Conservation (phyloP, 495 filamentous ascomycete genomes). For the Aspergillus sclerotiicarbonarius region DNA sequence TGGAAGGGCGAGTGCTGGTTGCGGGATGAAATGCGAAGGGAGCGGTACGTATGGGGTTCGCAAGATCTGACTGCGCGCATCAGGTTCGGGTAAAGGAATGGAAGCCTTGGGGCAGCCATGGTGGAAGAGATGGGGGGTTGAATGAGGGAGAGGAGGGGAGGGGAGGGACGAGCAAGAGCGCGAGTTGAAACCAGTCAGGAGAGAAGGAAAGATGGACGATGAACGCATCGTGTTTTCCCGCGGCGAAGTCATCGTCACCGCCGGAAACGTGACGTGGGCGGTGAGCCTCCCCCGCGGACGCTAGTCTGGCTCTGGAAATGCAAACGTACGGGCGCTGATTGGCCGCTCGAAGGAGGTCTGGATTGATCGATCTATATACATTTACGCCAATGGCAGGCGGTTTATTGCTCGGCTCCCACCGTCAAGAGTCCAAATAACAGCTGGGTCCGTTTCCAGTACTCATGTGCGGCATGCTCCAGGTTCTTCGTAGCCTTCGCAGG, state of each 20-base stretch:
- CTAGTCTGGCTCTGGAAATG: constrained; percentile 3
- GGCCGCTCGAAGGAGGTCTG: background rate
- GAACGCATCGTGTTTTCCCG: constrained; percentile 28
- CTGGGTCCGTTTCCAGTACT: constrained; percentile 79
- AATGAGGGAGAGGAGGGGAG: constrained; percentile 13
- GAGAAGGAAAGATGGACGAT: background rate
- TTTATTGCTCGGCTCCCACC: constrained; percentile 8
- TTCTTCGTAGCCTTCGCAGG: constrained; percentile 43
- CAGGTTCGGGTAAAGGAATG: constrained; percentile 73
- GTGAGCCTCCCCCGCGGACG: constrained; percentile 36
- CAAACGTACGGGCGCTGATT: background rate
- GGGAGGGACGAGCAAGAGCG: constrained; percentile 6
- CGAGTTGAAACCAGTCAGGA: background rate
- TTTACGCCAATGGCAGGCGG: background rate
- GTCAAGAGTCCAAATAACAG: constrained; percentile 66
- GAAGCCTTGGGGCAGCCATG: constrained; percentile 68
- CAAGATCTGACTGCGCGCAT: constrained; percentile 46
- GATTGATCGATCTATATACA: constrained; percentile 12
- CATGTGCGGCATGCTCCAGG: constrained; percentile 56
- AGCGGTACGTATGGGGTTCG: constrained; percentile 32
- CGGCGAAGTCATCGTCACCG: constrained; percentile 25
- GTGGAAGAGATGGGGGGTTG: background rate
- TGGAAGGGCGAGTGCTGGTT: constrained; percentile 33
- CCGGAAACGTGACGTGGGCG: constrained; percentile 31
- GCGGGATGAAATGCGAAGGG: constrained; percentile 25